A percentile compares a stretch with the other conserved stretches of the same genome.
These are phyloP conservation scores for Geranomyces variabilis DNA, from an alignment of 192 early-diverging fungal species.

Conservation along the genomic window DNA sequence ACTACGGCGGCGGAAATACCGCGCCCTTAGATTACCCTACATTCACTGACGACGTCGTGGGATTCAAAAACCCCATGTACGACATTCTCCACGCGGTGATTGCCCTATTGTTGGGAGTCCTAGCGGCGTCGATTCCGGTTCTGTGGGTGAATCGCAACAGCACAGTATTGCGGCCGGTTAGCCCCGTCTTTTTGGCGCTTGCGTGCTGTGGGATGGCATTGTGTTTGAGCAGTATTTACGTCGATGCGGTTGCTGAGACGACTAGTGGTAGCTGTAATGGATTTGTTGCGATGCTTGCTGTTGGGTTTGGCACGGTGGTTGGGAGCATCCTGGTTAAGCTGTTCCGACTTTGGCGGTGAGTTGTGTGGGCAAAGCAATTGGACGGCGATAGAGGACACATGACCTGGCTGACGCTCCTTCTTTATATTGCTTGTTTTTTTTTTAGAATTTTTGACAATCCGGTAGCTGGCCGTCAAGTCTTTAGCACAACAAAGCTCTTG, in stretches of 20 bases:
- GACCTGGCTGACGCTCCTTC: not conserved
- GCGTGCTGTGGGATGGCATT: constrained; percentile 10
- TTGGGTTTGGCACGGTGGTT: constrained; percentile 12
- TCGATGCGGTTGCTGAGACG: constrained; percentile 7
- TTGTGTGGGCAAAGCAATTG: not conserved
- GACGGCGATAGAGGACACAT: not conserved
- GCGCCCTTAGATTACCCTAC: not conserved
- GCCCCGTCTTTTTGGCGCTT: constrained; percentile 15
- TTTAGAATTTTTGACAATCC: constrained; percentile 27
- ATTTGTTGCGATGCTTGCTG: not conserved
- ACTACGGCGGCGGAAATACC: not conserved
- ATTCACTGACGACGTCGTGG: constrained; percentile 14
- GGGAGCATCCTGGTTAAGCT: constrained; percentile 28
- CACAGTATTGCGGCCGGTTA: constrained; percentile 4
- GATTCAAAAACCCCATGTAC: not conserved
- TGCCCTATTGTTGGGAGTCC: not conserved
- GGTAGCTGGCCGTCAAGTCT: not conserved
- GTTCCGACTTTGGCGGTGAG: constrained; percentile 16
- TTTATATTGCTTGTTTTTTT: not conserved
- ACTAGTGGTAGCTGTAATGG: not conserved
- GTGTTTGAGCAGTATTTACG: constrained; percentile 9
- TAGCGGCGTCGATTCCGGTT: not conserved
- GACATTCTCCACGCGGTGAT: not conserved
- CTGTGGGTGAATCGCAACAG: not conserved
- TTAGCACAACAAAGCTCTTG: constrained; percentile 4